These are phyloP conservation scores for Acorus gramineus DNA, from an alignment of 106 monocot species.

Conservation along the genomic window DNA sequence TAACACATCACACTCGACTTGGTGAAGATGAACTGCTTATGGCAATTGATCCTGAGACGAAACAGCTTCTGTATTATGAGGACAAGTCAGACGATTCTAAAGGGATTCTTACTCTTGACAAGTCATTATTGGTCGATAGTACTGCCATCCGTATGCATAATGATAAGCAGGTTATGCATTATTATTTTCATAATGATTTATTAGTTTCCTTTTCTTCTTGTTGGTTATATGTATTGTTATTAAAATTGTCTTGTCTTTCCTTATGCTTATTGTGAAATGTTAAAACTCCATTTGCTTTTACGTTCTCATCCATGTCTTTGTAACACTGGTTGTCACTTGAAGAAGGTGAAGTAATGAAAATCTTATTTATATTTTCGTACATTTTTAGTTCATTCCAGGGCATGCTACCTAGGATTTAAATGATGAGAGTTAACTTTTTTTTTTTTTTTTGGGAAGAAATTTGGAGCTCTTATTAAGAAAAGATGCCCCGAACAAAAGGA, in stretches of 20 bases:
- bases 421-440: too few species aligned
- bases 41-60: slow-evolving; percentile 88
- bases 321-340: too few species aligned
- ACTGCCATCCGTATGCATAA: slow-evolving; percentile 57
- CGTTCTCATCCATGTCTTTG: too few species aligned
- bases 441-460: too few species aligned
- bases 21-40: slow-evolving; percentile 84
- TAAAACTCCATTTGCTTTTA: too few species aligned
- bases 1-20: slow-evolving; percentile 76
- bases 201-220: neutral
- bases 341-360: too few species aligned
- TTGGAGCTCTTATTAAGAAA: too few species aligned
- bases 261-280: neutral
- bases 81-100: slow-evolving; percentile 56
- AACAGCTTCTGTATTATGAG: slow-evolving; percentile 83
- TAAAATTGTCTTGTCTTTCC: neutral
- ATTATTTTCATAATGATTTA: too few species aligned
- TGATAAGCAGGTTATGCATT: slow-evolving; percentile 63
- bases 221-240: neutral
- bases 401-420: too few species aligned
- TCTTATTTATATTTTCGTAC: too few species aligned
- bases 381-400: too few species aligned
- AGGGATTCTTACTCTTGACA: slow-evolving; percentile 53
- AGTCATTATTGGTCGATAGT: slow-evolving; percentile 42
- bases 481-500: too few species aligned